Evolutionary conservation across 1,284 basidiomycete species (phyloP), one percentile per base, ranked within the genome.

Genomic region (Rhodotorula sp.): DNA sequence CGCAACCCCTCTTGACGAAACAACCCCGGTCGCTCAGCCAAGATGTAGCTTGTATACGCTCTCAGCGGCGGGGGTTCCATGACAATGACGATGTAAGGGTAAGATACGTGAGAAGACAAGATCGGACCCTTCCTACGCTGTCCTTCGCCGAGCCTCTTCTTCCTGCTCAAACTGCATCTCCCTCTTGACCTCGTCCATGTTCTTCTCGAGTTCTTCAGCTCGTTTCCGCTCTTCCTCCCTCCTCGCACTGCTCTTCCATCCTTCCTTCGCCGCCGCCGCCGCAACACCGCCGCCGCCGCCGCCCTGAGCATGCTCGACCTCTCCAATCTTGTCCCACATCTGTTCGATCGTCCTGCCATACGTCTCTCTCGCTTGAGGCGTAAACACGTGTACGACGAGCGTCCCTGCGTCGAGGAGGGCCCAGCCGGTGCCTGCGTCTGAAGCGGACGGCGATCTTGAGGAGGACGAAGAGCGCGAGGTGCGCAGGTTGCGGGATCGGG

Each of bases 341-440:
- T 64, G 55, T 64, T 79, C 78, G 21, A 79, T 71, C 31, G 72
- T 71, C 8, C 57, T 19, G 4, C 70, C 70, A 62, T 75, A 79
- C 52, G 68, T 65, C 49, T 61, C 66, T n/a, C 78, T 55, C 28
- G 75, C 78, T 19, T 75, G 66, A 19, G 34, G 56, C n/a, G 76
- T 78, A 70, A 79, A 73, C 49, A 79, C 72, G 62, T 79, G 78
- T 16, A 79, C 74, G 55, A 79, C 76, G 5, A 78, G 67, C 28
- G 71, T 70, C 1, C 78, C 75, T 2, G 70, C 76, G 49, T 79
- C 78, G 34, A 79, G 66, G 64, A 79, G 67, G 23, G 70, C 75
- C 78, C 78, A 79, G 8, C 72, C 74, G 2, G 59, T 70, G 7
- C 67, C 70, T 31, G 71, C 65, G 58, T 73, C 73, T 19, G 57